Evolutionary conservation across 2,329 filamentous ascomycete genomes (phyloP), one percentile per base, ranked within the genome.

Genomic region (Cytospora chrysosperma): DNA sequence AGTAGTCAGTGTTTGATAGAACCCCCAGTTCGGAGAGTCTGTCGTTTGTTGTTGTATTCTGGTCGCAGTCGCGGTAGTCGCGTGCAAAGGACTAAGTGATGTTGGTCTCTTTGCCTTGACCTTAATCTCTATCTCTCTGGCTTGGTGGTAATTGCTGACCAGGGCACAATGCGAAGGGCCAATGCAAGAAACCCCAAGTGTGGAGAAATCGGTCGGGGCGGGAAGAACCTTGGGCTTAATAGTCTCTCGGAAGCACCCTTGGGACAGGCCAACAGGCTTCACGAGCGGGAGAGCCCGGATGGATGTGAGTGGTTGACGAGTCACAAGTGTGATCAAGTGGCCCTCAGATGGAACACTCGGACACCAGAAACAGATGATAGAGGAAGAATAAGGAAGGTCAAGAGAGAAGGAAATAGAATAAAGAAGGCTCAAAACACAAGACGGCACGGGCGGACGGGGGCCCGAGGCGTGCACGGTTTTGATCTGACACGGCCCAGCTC

Each of bases 131-230:
- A 24, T 58, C 30, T 54, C 40, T 32, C 32, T 58, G 54, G 27
- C 47, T 30, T 30, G 28, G 47, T 58, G 63, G 47, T 61, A 26
- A 51, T 53, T 55, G 59, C 59, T 43, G 13, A 59, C 49, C 54
- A 60, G 56, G 60, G 24, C 52, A 65, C 55, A 65, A 37, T 61
- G 50, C 37, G 43, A 62, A 59, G 63, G 37, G 63, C 54, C 50
- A 43, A 34, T 55, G 59, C 40, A 55, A 55, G 60, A 65, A 56
- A 57, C 56, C 56, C 55, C 49, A 65, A 51, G 60, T 63, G 61
- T 65, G 64, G 64, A 59, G 63, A 64, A 64, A 55, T 53, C 21
- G 37, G 40, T 59, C 54, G 57, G 58, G 57, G 62, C 61, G 52
- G 60, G 61, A 59, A 60, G 27, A 59, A 59, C 61, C 61, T 63